Evolutionary conservation across 2,329 filamentous ascomycete genomes (phyloP), one percentile per base, ranked within the genome.

Genomic region (Claviceps fusiformis): DNA sequence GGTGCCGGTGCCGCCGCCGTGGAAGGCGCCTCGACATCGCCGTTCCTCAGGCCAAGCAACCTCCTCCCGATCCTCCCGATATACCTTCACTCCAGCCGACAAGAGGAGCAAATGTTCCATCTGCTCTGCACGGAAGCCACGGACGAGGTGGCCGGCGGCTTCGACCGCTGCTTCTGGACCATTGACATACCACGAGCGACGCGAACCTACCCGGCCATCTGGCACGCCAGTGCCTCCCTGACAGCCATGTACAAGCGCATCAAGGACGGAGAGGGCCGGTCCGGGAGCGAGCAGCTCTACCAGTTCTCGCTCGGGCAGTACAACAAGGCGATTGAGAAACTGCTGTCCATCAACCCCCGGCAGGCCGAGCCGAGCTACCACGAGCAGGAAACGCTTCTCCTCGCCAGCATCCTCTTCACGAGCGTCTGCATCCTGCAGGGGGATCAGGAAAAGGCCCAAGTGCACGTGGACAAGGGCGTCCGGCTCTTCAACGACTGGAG

Each of bases 251-350:
- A 53, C 33, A 55, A 54, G 41, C 43, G 67, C 48, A 63, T 65
- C 58, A 53, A 63, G 61, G 55, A 58, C 35, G 58, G 59, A 54
- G 37, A 50, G 11, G 13, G 31, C 58, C 43, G 50, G 59, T 52
- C 60, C 57, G 62, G 65, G 66, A 64, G 61, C 65, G 54, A 52
- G 27, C 29, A 54, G 24, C 53, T 55, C 3, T 55, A 57, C 43
- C 50, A 48, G 3, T 60, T 58, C 51, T 57, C 57, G 2, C 47
- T 60, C 13, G 39, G 41, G 24, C 59, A 61, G n/a, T 56, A 58
- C 15, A 59, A 53, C 35, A 53, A 56, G 11, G 56, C 58, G 3
- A 59, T 59, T 5, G 33, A 52, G 3, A 52, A 55, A n/a, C 47
- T 60, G 19, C 43, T 60, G 1, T 27, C 31, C 37, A 58, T 60